phyloP scores from a whole-genome alignment of 1,284 basidiomycete genomes.

The Kwoniella shivajii region DNA sequence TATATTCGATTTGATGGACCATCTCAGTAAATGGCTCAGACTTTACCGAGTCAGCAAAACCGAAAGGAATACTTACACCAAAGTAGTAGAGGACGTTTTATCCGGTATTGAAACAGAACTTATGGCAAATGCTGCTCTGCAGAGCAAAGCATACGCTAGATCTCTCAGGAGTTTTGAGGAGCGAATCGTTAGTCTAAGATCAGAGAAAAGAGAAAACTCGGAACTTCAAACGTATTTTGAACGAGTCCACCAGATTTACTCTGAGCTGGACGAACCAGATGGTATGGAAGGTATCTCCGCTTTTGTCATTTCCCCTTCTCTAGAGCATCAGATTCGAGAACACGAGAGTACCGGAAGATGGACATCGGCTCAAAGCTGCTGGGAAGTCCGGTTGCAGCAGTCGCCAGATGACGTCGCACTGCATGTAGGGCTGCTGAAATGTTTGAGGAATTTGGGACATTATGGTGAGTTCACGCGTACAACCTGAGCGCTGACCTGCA shows the following conservation, averaged over 20 bases:
- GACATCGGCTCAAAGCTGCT: conserved; percentile 99
- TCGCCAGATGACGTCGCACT: conserved; percentile 84
- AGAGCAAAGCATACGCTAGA: conserved; percentile 91
- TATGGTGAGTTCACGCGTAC: conserved; percentile 67
- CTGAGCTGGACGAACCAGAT: conserved; percentile 94
- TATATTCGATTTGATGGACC: conserved; percentile 92
- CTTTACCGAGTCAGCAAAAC: conserved; percentile 56
- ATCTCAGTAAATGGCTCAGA: conserved; percentile 86
- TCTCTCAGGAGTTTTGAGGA: conserved; percentile 94
- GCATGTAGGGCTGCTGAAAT: conserved; percentile 87
- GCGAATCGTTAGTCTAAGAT: conserved; percentile 63
- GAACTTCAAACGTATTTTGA: conserved; percentile 83
- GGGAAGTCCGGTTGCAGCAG: conserved; percentile 95
- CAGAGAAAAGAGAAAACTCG: conserved; percentile 51
- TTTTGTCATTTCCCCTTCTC: conserved; percentile 80
- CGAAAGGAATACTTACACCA: conserved; percentile 56
- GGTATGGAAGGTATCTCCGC: conserved; percentile 99
- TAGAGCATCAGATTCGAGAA: conserved; percentile 96
- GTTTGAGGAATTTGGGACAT: conserved; percentile 92
- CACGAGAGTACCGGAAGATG: conserved; percentile 97
- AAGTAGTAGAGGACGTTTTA: conserved; percentile 71
- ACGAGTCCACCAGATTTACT: conserved; percentile 92
- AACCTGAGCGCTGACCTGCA: conserved; percentile 46
- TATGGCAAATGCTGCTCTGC: conserved; percentile 89
- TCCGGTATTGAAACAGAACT: conserved; percentile 83